phyloP scores from a whole-genome alignment of 768 basidiomycete species.

The Leucocoprinus birnbaumii region DNA sequence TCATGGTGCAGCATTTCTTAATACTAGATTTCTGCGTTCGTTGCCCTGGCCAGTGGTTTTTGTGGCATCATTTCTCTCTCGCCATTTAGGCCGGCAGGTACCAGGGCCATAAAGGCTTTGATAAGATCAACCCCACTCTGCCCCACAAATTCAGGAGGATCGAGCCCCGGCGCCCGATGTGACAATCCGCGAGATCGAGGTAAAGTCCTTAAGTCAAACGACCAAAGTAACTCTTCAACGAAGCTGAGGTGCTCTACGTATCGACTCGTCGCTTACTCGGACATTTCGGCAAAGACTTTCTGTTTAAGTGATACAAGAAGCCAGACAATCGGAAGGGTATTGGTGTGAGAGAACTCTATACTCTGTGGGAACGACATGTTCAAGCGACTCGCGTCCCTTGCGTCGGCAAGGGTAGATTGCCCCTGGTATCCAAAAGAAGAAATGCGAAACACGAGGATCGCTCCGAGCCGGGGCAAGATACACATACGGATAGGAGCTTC shows the following conservation, averaged over 20 bases:
- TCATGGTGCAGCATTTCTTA: no score
- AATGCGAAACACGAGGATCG: constrained; percentile 6
- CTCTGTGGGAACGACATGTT: constrained; percentile 2
- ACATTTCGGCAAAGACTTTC: background rate
- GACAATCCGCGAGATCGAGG: no score
- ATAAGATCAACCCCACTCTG: background rate
- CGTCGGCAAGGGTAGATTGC: background rate
- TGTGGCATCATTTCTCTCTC: no score
- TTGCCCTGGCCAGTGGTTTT: no score
- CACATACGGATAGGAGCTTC: constrained; percentile 6
- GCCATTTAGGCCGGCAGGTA: background rate
- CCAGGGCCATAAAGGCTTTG: background rate
- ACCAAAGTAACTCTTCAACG: background rate
- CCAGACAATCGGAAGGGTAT: background rate
- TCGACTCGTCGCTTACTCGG: background rate
- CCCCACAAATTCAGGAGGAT: background rate
- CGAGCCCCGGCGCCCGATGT: background rate
- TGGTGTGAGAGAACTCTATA: background rate
- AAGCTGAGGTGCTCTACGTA: no score
- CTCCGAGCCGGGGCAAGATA: constrained; percentile 1
- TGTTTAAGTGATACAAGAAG: background rate
- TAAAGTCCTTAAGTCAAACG: no score
- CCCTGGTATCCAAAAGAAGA: constrained; percentile 3
- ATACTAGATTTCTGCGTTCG: no score
- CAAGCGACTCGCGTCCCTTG: background rate